Evolutionary conservation across 164 flowering plant species (phyloP).

Genomic region (Aristolochia fimbriata): DNA sequence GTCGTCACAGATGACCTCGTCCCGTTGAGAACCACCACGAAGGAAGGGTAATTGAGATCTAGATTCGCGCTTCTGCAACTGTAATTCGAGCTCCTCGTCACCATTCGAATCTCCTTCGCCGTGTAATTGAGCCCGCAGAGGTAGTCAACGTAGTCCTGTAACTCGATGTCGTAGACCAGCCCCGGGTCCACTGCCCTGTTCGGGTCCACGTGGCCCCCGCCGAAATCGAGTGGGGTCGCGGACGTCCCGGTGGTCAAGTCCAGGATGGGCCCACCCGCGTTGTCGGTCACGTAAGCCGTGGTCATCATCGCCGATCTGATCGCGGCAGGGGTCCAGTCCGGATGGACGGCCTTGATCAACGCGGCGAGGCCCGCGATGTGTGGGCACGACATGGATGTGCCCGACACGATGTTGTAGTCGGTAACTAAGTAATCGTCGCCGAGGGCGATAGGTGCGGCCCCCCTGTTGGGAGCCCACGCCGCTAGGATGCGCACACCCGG

Average conservation of each 20-base stretch:
- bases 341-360: constrained; percentile 7
- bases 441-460: neutral
- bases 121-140: constrained; percentile 42
- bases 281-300: constrained; percentile 7
- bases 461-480: constrained; percentile 3
- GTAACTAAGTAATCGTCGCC: neutral
- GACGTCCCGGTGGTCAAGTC: constrained; percentile 1
- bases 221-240: constrained; percentile 27
- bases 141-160: constrained; percentile 27
- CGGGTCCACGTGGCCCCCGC: constrained; percentile 34
- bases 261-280: constrained; percentile 9
- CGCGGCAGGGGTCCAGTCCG: constrained; percentile 11
- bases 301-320: constrained; percentile 12
- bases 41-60: constrained; percentile 19
- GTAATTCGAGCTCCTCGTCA: constrained; percentile 1
- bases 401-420: constrained; percentile 1
- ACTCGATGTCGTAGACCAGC: constrained; percentile 24
- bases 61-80: constrained; percentile 2
- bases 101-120: constrained; percentile 17
- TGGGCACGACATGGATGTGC: constrained; percentile 14
- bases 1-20: constrained; percentile 14
- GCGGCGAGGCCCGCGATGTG: constrained; percentile 9
- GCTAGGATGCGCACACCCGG: constrained; percentile 3
- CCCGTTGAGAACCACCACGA: constrained; percentile 16
- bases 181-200: constrained; percentile 40